Base-by-base conservation (phyloP, 176 grass and related monocot genomes). In the Lolium multiflorum region DNA sequence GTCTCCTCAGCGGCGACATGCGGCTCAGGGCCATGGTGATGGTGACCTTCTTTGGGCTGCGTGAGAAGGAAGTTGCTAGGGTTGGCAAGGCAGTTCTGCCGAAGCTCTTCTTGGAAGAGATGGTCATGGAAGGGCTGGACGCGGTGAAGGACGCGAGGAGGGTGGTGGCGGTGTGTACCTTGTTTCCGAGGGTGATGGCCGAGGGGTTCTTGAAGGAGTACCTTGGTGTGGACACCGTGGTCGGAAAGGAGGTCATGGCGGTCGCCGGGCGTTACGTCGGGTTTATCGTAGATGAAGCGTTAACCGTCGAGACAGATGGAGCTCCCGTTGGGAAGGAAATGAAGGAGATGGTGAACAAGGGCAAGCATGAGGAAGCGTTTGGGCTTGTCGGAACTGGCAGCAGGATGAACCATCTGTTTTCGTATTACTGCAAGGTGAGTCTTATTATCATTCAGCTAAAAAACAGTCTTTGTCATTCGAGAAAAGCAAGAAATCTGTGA, bases 141-240 rank as follows among this genome's bases (percentile, higher is more conserved):
- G 69, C 87, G 13, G 55, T 93, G 56, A 80, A 65, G 82, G 81
- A 87, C 25, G 90, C 82, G 1, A 86, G 43, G 70, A 88, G 11
- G 63, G 86, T 88, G 31, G 79, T 97, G 6, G 91, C 79, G 7
- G 84, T 94, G 11, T 91, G 82, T n/a, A 49, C 54, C 12, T 20
- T 9, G 47, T 78, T 97, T 56, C 95, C 95, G 2, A 86, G 84
- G 79, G 81, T 97, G 26, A 97, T 97, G 95, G 82, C 91, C 50
- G 87, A 97, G 58, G 82, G 59, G 39, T 97, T 94, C 82, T 51
- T 94, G 18, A 87, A 86, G 75, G 95, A 93, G 43, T 97, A 93
- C 52, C 67, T 97, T 65, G 87, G 76, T 9, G 91, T 90, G 49
- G 72, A 91, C 50, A 83, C 63, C 1, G 89, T 94, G 12, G 15